A percentile compares a stretch with the other conserved stretches of the same genome.
Conservation (phyloP, 2,329 filamentous ascomycete genomes). For the Uncinocarpus reesii region DNA sequence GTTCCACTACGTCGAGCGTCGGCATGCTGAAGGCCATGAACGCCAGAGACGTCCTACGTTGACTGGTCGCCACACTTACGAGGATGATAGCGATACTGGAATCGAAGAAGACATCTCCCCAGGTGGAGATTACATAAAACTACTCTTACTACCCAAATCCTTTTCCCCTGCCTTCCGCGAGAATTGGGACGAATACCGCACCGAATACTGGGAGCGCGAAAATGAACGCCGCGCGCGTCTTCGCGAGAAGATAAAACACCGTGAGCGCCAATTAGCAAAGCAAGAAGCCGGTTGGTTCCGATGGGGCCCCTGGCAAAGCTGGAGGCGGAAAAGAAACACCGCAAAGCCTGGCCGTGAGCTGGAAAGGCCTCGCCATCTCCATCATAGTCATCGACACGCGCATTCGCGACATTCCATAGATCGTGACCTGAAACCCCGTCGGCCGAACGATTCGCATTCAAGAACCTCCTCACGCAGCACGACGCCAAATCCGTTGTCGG, state of each 20-base stretch:
- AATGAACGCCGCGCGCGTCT: conserved; percentile 76
- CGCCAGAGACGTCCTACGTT: conserved; percentile 14
- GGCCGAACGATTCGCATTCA: conserved; percentile 30
- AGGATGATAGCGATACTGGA: conserved; percentile 21
- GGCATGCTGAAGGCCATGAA: conserved; percentile 15
- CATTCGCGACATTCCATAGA: conserved; percentile 14
- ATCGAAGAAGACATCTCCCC: conserved; percentile 84
- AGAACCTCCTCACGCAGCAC: conserved; percentile 36
- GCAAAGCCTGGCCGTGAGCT: conserved; percentile 16
- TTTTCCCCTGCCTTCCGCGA: conserved; percentile 92
- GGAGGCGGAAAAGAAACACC: conserved; percentile 2
- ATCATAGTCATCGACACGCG: conserved; percentile 18
- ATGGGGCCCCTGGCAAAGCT: conserved; percentile 62
- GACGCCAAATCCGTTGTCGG: conserved; percentile 28
- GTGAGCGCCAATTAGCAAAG: conserved; percentile 54
- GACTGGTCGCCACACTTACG: conserved; percentile 8
- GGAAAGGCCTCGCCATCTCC: conserved; percentile 25
- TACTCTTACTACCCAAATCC: conserved; percentile 82
- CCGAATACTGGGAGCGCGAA: conserved; percentile 94
- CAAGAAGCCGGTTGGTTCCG: conserved; percentile 65
- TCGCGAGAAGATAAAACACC: conserved; percentile 57
- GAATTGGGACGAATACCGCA: conserved; percentile 90
- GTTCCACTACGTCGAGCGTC: conserved; percentile 67
- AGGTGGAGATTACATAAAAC: conserved; percentile 83
- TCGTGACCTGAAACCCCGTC: conserved; percentile 10